These are phyloP conservation scores for Nyctanthes arbortristis DNA, from an alignment of 257 asterid genomes.

Conservation along the genomic window DNA sequence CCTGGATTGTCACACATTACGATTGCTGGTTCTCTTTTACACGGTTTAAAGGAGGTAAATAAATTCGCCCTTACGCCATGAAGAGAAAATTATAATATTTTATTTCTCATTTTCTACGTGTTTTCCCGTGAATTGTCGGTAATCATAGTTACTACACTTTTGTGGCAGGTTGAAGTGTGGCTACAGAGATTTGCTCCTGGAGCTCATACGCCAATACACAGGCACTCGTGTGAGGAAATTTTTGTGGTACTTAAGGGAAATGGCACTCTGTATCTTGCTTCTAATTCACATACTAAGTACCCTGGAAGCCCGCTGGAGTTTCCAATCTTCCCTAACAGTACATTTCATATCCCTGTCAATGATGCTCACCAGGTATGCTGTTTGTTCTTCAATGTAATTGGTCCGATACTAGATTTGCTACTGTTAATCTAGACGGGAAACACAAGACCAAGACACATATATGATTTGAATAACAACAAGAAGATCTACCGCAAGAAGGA, in stretches of 20 bases:
- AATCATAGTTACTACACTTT: not conserved
- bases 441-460: too few species aligned
- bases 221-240: constrained; percentile 94
- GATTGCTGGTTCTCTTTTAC: constrained; percentile 61
- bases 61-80: too few species aligned
- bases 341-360: constrained; percentile 79
- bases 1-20: constrained; percentile 86
- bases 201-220: constrained; percentile 72
- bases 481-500: too few species aligned
- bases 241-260: constrained; percentile 82
- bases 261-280: constrained; percentile 78
- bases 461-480: too few species aligned
- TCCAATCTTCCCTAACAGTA: constrained; percentile 65
- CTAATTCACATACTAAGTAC: constrained; percentile 54
- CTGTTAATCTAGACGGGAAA: too few species aligned
- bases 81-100: too few species aligned
- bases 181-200: constrained; percentile 93
- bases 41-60: too few species aligned
- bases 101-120: not conserved
- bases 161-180: constrained; percentile 84
- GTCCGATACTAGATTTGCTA: not conserved
- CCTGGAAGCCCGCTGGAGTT: constrained; percentile 77
- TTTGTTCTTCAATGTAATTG: not conserved
- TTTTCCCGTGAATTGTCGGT: not conserved
- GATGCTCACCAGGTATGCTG: constrained; percentile 82